These are phyloP conservation scores for Phytophthora pini DNA, from an alignment of 352 stramenopile species.

Conservation along the genomic window DNA sequence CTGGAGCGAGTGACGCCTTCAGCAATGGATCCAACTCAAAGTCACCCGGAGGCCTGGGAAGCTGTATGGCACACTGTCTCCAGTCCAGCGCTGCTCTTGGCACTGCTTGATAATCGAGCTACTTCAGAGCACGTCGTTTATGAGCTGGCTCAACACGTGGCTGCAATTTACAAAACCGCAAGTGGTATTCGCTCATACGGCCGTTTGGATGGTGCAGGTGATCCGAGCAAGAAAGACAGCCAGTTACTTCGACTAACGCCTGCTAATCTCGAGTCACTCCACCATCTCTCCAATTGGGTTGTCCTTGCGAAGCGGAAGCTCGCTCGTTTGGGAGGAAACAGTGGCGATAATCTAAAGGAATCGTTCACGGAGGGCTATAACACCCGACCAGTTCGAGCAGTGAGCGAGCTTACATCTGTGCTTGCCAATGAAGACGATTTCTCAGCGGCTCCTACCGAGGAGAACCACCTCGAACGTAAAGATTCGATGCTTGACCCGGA, in stretches of 20 bases:
- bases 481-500: slow-evolving; percentile 38
- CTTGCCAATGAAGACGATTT: slow-evolving; percentile 46
- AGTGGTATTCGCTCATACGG: slow-evolving; percentile 57
- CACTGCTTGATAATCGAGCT: slow-evolving; percentile 51
- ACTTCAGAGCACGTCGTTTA: slow-evolving; percentile 51
- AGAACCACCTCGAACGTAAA: slow-evolving; percentile 28
- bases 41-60: slow-evolving; percentile 42
- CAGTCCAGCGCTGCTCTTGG: slow-evolving; percentile 72
- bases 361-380: slow-evolving; percentile 31
- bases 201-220: slow-evolving; percentile 41
- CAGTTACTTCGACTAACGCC: slow-evolving; percentile 43
- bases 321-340: slow-evolving; percentile 55
- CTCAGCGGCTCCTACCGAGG: slow-evolving; percentile 5
- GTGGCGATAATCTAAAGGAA: slow-evolving; percentile 8
- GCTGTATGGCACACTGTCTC: slow-evolving; percentile 50
- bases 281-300: slow-evolving; percentile 84
- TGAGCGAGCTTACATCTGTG: slow-evolving; percentile 58
- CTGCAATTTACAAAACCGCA: slow-evolving; percentile 52
- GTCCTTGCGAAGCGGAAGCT: slow-evolving; percentile 79
- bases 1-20: slow-evolving; percentile 45
- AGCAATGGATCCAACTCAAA: slow-evolving; percentile 39
- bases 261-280: slow-evolving; percentile 78
- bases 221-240: slow-evolving; percentile 13
- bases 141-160: slow-evolving; percentile 66
- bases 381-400: slow-evolving; percentile 39